Evolutionary conservation across 768 basidiomycete genomes (phyloP).

Genomic region (Pholiota microspora): DNA sequence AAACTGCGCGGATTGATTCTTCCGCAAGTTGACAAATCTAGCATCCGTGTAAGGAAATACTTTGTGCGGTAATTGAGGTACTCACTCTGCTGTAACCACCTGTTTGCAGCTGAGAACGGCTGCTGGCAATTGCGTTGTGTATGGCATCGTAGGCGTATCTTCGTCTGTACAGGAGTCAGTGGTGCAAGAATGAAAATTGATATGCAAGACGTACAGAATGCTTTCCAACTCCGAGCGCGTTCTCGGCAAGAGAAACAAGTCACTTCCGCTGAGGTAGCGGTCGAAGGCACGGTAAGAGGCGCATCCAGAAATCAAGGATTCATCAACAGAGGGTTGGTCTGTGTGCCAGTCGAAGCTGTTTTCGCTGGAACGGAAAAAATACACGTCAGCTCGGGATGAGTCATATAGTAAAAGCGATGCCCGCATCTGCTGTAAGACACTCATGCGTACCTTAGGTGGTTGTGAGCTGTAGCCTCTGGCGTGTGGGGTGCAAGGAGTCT

Average conservation of each 20-base stretch:
- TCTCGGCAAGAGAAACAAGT: conserved; percentile 69
- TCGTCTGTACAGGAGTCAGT: conserved; percentile 40
- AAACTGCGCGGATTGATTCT: conserved; percentile 65
- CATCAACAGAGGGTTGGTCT: conserved; percentile 66
- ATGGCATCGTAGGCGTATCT: conserved; percentile 79
- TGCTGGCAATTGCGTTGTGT: conserved; percentile 74
- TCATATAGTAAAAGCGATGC: background rate
- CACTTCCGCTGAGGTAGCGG: conserved; percentile 68
- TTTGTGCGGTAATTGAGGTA: conserved; percentile 8
- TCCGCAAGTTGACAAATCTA: conserved; percentile 73
- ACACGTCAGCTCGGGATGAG: conserved; percentile 14
- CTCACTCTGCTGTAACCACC: conserved; percentile 50
- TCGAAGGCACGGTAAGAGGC: conserved; percentile 81
- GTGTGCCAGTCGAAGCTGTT: conserved; percentile 69
- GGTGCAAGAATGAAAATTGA: background rate
- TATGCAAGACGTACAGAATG: conserved; percentile 52
- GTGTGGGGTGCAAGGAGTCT: conserved; percentile 72
- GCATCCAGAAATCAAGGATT: conserved; percentile 71
- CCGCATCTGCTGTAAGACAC: conserved; percentile 1
- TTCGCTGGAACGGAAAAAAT: conserved; percentile 43
- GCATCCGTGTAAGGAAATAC: conserved; percentile 4
- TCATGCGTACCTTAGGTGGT: conserved; percentile 58
- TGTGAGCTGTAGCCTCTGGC: conserved; percentile 71
- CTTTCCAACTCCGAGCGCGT: conserved; percentile 66
- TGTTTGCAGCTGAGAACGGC: conserved; percentile 59